phyloP scores from a whole-genome alignment of 2,329 filamentous ascomycete genomes.

The Cladosporium sp. region DNA sequence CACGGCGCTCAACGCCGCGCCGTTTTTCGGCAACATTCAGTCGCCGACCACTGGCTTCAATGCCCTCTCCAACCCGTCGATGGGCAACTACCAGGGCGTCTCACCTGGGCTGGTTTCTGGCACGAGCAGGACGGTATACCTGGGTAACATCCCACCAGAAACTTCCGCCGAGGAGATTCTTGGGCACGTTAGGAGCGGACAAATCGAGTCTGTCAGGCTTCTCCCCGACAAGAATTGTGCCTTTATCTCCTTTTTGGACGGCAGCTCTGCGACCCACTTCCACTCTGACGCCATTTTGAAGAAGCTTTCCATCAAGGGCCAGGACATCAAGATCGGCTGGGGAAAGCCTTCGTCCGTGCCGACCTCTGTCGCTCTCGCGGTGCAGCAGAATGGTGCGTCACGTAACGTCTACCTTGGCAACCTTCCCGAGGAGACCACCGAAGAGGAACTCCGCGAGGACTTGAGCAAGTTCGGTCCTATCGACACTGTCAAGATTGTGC shows the following conservation, averaged over 20 bases:
- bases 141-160: constrained; percentile 97
- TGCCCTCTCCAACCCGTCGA: constrained; percentile 48
- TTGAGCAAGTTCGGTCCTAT: constrained; percentile 94
- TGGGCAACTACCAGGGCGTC: constrained; percentile 48
- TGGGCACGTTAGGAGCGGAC: constrained; percentile 90
- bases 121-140: constrained; percentile 92
- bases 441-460: constrained; percentile 91
- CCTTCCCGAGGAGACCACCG: constrained; percentile 79
- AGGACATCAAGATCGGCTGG: constrained; percentile 99
- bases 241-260: constrained; percentile 98
- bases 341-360: constrained; percentile 97
- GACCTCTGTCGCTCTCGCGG: constrained; percentile 92
- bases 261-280: constrained; percentile 96
- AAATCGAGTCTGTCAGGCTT: constrained; percentile 97
- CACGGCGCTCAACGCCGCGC: constrained; percentile 72
- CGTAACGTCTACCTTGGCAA: constrained; percentile 97
- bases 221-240: constrained; percentile 99
- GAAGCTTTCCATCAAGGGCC: constrained; percentile 96
- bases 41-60: constrained; percentile 77
- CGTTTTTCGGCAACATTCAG: constrained; percentile 75
- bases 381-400: constrained; percentile 94
- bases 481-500: constrained; percentile 94
- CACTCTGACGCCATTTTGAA: constrained; percentile 99
- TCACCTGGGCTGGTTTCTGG: constrained; percentile 77
- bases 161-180: constrained; percentile 95